Evolutionary conservation across 768 basidiomycete species (phyloP).

Genomic region (Solioccasus polychromus): DNA sequence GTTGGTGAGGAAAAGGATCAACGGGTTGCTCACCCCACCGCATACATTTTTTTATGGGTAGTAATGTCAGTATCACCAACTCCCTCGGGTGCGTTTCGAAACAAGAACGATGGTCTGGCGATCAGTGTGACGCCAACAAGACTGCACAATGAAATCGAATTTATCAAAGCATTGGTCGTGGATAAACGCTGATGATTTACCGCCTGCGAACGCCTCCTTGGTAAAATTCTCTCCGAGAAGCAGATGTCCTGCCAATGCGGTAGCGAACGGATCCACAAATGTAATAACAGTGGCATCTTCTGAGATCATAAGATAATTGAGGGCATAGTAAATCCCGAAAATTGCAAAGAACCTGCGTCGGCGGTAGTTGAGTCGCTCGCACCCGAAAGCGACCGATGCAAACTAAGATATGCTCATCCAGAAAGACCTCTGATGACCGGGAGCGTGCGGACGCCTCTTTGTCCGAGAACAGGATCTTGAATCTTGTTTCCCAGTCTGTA

Average conservation of each 20-base stretch:
- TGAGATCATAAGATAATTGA: conserved; percentile 77
- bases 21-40: conserved; percentile 48
- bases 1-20: not conserved
- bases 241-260: conserved; percentile 58
- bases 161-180: not conserved
- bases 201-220: conserved; percentile 52
- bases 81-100: conserved; percentile 39
- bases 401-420: conserved; percentile 46
- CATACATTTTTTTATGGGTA: too few relatives aligned
- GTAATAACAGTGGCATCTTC: conserved; percentile 75
- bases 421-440: conserved; percentile 57
- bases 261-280: conserved; percentile 68
- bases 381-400: not conserved
- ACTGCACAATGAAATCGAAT: conserved; percentile 46
- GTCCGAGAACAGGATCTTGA: conserved; percentile 63
- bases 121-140: conserved; percentile 78
- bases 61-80: conserved; percentile 5
- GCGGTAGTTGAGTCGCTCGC: not conserved
- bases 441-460: conserved; percentile 60
- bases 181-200: conserved; percentile 25
- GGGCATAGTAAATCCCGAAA: conserved; percentile 65
- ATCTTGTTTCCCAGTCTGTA: conserved; percentile 39
- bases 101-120: conserved; percentile 72
- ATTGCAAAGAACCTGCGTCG: conserved; percentile 64
- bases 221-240: conserved; percentile 61